phyloP scores from a whole-genome alignment of 1,284 basidiomycete genomes.

The Ceratobasidium papillatum region DNA sequence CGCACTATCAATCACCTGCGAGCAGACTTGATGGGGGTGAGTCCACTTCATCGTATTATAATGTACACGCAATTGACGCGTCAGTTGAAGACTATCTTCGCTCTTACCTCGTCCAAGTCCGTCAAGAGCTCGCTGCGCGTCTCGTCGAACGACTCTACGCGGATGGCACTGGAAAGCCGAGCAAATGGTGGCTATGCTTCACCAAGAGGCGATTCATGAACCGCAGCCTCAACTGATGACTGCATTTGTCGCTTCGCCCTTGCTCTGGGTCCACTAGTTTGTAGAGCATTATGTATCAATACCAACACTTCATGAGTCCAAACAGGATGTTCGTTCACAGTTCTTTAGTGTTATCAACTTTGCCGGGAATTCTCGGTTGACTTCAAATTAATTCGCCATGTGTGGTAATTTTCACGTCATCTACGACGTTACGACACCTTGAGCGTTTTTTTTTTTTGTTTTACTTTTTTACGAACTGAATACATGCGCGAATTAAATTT shows the following conservation, averaged over 20 bases:
- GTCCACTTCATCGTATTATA: conserved; percentile 49
- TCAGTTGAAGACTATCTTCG: conserved; percentile 78
- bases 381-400: neutral
- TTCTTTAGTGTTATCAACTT: neutral
- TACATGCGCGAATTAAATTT: neutral
- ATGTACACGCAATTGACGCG: neutral
- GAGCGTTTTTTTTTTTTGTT: neutral
- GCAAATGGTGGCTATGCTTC: conserved; percentile 99
- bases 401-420: conserved; percentile 26
- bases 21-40: conserved; percentile 85
- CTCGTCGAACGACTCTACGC: conserved; percentile 90
- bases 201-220: conserved; percentile 97
- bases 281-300: neutral
- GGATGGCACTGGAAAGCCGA: conserved; percentile 86
- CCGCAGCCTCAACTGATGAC: conserved; percentile 65
- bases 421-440: neutral
- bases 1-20: conserved; percentile 85
- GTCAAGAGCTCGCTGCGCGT: conserved; percentile 89
- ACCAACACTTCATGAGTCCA: neutral
- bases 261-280: neutral
- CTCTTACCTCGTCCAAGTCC: conserved; percentile 89
- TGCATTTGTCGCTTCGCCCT: neutral
- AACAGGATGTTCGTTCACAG: neutral
- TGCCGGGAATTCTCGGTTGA: neutral
- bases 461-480: neutral